phyloP scores from a whole-genome alignment of 2,329 filamentous ascomycete genomes.

The Pestalotiopsis sp. region DNA sequence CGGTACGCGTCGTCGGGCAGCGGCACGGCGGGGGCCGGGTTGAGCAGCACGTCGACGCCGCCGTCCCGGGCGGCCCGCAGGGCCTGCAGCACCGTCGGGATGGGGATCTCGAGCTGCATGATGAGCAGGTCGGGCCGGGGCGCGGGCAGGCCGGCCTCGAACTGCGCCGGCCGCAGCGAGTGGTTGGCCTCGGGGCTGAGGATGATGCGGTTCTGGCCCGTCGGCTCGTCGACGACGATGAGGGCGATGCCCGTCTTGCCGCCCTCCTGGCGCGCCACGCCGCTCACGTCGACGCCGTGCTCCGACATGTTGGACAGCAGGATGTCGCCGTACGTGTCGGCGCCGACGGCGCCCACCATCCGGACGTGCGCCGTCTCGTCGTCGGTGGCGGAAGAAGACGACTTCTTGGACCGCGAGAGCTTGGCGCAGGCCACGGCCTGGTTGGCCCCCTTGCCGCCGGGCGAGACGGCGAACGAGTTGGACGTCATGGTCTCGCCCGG shows the following conservation, averaged over 20 bases:
- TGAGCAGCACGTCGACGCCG: constrained; percentile 70
- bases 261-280: constrained; percentile 45
- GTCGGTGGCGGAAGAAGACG: constrained; percentile 19
- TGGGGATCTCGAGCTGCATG: constrained; percentile 78
- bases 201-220: constrained; percentile 77
- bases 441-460: constrained; percentile 94
- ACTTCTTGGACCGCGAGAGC: constrained; percentile 62
- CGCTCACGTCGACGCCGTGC: constrained; percentile 64
- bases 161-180: constrained; percentile 40
- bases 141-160: constrained; percentile 30
- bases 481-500: constrained; percentile 88
- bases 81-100: constrained; percentile 65
- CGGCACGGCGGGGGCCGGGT: constrained; percentile 77
- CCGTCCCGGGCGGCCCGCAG: constrained; percentile 51
- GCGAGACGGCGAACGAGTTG: constrained; percentile 75
- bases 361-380: constrained; percentile 49
- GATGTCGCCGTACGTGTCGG: constrained; percentile 65
- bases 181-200: constrained; percentile 74
- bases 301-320: constrained; percentile 60
- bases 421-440: constrained; percentile 89
- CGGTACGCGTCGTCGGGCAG: constrained; percentile 69
- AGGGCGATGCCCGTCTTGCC: constrained; percentile 71
- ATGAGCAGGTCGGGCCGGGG: constrained; percentile 65
- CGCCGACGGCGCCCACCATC: constrained; percentile 77
- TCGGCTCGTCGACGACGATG: constrained; percentile 74